phyloP scores from a whole-genome alignment of 768 basidiomycete genomes.

The Lactarius quietus region DNA sequence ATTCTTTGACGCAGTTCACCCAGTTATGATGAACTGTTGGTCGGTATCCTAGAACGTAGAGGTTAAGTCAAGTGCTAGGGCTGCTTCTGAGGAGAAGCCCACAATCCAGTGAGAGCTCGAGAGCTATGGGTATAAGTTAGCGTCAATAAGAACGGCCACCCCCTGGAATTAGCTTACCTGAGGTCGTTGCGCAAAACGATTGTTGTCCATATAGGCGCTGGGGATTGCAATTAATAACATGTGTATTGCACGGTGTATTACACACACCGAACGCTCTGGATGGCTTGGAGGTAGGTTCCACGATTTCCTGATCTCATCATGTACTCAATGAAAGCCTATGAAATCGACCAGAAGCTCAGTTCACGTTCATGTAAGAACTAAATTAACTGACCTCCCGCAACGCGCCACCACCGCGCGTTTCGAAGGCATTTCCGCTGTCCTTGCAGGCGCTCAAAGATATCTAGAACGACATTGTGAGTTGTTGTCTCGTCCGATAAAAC shows the following conservation, averaged over 20 bases:
- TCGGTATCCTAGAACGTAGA: too few species aligned
- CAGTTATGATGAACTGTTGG: too few species aligned
- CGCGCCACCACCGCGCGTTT: not conserved
- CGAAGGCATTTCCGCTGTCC: not conserved
- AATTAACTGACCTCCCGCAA: not conserved
- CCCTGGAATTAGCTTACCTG: not conserved
- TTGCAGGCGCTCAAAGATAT: conserved; percentile 4
- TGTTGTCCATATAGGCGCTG: not conserved
- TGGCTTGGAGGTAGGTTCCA: not conserved
- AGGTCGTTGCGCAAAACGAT: not conserved
- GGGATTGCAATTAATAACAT: not conserved
- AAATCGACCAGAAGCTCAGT: not conserved
- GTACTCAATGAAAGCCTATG: conserved; percentile 6
- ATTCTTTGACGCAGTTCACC: too few species aligned
- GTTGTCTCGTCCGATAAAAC: not conserved
- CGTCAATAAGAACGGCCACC: not conserved
- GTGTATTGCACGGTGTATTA: too few species aligned
- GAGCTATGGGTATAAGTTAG: not conserved
- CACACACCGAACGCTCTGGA: not conserved
- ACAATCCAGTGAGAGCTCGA: conserved; percentile 1
- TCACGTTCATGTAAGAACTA: not conserved
- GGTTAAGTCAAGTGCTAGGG: too few species aligned
- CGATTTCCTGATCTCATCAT: not conserved
- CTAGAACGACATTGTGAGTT: not conserved
- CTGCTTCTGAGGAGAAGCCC: not conserved